These are phyloP conservation scores for Rhizophora apiculata DNA, from an alignment of 345 rosid species.

Conservation along the genomic window DNA sequence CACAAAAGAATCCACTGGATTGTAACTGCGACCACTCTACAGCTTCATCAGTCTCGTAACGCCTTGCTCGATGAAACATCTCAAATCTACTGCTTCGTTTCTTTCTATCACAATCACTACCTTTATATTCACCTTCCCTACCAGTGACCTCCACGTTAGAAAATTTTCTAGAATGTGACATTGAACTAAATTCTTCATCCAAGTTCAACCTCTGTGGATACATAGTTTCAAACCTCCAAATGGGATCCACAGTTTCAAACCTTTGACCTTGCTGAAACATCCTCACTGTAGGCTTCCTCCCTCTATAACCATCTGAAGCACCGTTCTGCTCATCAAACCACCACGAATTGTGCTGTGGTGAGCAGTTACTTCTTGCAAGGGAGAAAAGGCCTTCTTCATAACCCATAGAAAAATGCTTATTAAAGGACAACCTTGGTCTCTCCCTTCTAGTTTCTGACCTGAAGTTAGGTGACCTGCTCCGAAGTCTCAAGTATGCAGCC, in stretches of 20 bases:
- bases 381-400: slow-evolving; percentile 40
- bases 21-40: slow-evolving; percentile 11
- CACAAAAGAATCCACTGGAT: slow-evolving; percentile 20
- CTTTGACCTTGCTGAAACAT: slow-evolving; percentile 33
- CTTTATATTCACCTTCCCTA: slow-evolving; percentile 28
- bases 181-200: slow-evolving; percentile 26
- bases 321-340: slow-evolving; percentile 38
- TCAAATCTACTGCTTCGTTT: slow-evolving; percentile 31
- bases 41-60: slow-evolving; percentile 22
- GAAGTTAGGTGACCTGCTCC: slow-evolving; percentile 45
- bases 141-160: slow-evolving; percentile 16
- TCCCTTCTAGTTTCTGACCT: slow-evolving; percentile 32
- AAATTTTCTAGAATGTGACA: slow-evolving; percentile 28
- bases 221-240: slow-evolving; percentile 34
- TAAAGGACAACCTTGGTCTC: slow-evolving; percentile 39
- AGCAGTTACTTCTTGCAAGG: slow-evolving; percentile 29
- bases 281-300: slow-evolving; percentile 39
- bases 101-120: slow-evolving; percentile 34
- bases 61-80: slow-evolving; percentile 25
- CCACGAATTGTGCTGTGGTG: slow-evolving; percentile 32
- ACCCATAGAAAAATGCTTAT: slow-evolving; percentile 35
- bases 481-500: slow-evolving; percentile 26
- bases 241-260: slow-evolving; percentile 30
- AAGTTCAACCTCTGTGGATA: slow-evolving; percentile 17
- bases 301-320: slow-evolving; percentile 30